Percentiles rank a stretch among this genome's conserved stretches.
Conservation (phyloP, 192 early-diverging fungal genomes). For the Gaertneriomyces semiglobifer region DNA sequence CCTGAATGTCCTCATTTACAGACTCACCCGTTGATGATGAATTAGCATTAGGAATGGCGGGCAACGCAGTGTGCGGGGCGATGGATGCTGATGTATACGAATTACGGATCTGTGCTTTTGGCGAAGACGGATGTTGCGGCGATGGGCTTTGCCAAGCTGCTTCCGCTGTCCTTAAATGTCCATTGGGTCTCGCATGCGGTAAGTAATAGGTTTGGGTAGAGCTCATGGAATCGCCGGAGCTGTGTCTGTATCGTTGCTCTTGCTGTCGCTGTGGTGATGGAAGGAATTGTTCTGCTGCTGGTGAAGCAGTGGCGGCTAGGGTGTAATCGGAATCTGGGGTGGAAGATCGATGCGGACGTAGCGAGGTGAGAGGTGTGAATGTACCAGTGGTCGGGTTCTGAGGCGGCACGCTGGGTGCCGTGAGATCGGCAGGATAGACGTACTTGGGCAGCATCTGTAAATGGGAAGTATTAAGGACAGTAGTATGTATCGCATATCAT, state of each 20-base stretch:
- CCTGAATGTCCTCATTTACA: conserved; percentile 12
- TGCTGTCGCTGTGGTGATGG: too few species aligned
- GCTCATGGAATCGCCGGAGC: too few species aligned
- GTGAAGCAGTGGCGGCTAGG: not conserved
- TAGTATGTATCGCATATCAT: too few species aligned
- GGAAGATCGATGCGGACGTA: not conserved
- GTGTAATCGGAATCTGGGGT: not conserved
- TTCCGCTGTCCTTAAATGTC: too few species aligned
- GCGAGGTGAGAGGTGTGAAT: not conserved
- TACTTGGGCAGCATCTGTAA: conserved; percentile 14
- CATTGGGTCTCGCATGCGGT: too few species aligned
- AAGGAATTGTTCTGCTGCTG: not conserved
- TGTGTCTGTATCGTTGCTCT: too few species aligned
- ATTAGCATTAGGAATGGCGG: too few species aligned
- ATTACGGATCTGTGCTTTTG: not conserved
- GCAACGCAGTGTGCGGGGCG: too few species aligned
- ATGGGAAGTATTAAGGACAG: not conserved
- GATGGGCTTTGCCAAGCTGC: too few species aligned
- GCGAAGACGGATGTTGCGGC: not conserved
- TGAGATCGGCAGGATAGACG: conserved; percentile 13
- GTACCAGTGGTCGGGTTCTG: not conserved
- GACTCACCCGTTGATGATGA: not conserved
- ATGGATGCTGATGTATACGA: too few species aligned
- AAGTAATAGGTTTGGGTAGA: too few species aligned
- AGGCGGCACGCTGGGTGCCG: not conserved